A percentile compares a stretch with the other conserved stretches of the same genome.
Evolutionary conservation across 306 rosid genomes (phyloP).

Genomic region (Cyamopsis tetragonoloba): DNA sequence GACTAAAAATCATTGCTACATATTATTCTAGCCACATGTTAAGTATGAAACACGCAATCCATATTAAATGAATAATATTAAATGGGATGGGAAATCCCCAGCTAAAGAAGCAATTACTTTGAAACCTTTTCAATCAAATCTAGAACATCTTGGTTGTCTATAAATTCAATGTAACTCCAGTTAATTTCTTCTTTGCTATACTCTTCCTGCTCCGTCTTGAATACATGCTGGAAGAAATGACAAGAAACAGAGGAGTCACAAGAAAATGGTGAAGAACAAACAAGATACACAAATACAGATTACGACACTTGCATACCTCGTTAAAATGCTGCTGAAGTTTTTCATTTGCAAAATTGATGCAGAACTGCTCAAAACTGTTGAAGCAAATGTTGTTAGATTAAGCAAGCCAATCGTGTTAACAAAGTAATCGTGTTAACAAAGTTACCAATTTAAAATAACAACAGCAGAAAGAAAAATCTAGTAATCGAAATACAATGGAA

Average conservation of each 20-base stretch:
- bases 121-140: slow-evolving; percentile 90
- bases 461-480: neutral
- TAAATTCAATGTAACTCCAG: slow-evolving; percentile 92
- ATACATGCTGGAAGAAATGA: slow-evolving; percentile 67
- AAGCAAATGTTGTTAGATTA: slow-evolving; percentile 8
- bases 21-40: neutral
- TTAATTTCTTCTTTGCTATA: slow-evolving; percentile 83
- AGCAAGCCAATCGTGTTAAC: neutral
- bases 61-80: neutral
- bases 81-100: neutral
- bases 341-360: slow-evolving; percentile 93
- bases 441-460: slow-evolving; percentile 17
- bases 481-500: neutral
- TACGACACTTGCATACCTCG: slow-evolving; percentile 45
- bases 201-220: slow-evolving; percentile 96
- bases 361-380: slow-evolving; percentile 88
- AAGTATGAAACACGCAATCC: neutral
- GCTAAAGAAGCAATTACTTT: neutral
- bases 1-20: neutral
- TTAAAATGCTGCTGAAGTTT: slow-evolving; percentile 93
- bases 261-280: neutral
- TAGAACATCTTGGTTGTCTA: slow-evolving; percentile 88
- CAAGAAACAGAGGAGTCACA: neutral
- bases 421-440: neutral
- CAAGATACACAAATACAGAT: neutral